Percentiles rank a stretch among this genome's conserved stretches.
Conservation (phyloP, 2,329 filamentous ascomycete species). For the Fulvia fulva region DNA sequence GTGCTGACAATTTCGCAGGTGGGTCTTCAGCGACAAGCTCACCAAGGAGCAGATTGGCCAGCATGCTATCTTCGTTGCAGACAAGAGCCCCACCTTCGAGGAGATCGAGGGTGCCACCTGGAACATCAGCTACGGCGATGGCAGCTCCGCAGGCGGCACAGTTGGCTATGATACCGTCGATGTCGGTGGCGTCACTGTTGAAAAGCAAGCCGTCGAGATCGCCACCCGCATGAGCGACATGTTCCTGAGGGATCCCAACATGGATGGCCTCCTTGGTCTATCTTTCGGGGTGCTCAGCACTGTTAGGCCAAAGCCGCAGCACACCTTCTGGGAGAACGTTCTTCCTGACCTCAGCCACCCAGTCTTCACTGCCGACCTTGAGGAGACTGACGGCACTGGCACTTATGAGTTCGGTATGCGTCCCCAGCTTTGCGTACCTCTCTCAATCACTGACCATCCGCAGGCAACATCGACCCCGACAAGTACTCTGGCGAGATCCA, state of each 20-base stretch:
- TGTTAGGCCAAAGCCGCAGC: constrained; percentile 48
- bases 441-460: background rate
- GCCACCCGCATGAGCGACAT: constrained; percentile 56
- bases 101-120: constrained; percentile 52
- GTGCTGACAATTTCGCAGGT: constrained; percentile 41
- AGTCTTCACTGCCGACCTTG: constrained; percentile 67
- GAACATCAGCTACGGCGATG: constrained; percentile 66
- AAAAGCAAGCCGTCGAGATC: constrained; percentile 63
- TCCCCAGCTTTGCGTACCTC: background rate
- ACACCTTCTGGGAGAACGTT: constrained; percentile 72
- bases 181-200: constrained; percentile 61
- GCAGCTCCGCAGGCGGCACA: constrained; percentile 58
- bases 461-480: constrained; percentile 53
- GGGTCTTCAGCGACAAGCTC: constrained; percentile 65
- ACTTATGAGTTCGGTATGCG: constrained; percentile 65
- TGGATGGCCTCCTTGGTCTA: constrained; percentile 57
- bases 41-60: constrained; percentile 41
- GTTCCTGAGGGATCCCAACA: constrained; percentile 58
- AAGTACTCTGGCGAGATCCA: constrained; percentile 61
- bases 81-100: constrained; percentile 51
- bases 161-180: constrained; percentile 66
- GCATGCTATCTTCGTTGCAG: constrained; percentile 55
- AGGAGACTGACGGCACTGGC: constrained; percentile 50
- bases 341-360: constrained; percentile 58
- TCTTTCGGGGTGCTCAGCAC: constrained; percentile 59